Evolutionary conservation across 2,329 filamentous ascomycete genomes (phyloP).

Genomic region (Chalaropsis ovoidea): DNA sequence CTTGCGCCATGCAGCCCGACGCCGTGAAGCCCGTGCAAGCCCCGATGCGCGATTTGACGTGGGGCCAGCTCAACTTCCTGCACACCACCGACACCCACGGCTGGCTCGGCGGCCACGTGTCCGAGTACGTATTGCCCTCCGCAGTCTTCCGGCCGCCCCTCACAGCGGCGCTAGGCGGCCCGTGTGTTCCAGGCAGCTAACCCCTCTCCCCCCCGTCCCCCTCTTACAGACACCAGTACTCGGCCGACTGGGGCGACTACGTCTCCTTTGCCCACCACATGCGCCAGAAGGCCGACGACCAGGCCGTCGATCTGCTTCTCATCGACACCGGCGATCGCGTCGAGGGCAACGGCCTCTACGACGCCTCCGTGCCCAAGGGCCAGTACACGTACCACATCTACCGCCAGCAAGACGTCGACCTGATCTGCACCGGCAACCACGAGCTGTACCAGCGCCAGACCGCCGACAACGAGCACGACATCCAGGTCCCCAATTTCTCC

Average conservation of each 20-base stretch:
- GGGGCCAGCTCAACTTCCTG: constrained; percentile 95
- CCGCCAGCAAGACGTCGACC: constrained; percentile 68
- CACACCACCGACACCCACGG: constrained; percentile 94
- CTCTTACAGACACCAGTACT: constrained; percentile 65
- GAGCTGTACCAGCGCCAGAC: constrained; percentile 80
- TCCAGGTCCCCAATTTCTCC: constrained; percentile 73
- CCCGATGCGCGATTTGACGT: constrained; percentile 72
- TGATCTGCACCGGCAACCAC: constrained; percentile 85
- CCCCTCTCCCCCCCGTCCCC: neutral
- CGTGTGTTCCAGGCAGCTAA: constrained; percentile 1
- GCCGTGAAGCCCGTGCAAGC: constrained; percentile 68
- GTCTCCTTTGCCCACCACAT: constrained; percentile 83
- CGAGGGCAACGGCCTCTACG: constrained; percentile 91
- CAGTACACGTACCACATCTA: constrained; percentile 82
- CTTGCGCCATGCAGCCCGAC: constrained; percentile 58
- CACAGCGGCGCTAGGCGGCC: too few species aligned
- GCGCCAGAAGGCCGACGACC: constrained; percentile 63
- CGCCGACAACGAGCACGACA: constrained; percentile 64
- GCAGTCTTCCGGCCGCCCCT: too few species aligned
- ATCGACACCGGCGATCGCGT: constrained; percentile 89
- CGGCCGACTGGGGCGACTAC: constrained; percentile 96
- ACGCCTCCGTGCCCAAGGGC: constrained; percentile 78
- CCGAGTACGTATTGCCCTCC: constrained; percentile 52
- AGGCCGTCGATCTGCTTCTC: constrained; percentile 78
- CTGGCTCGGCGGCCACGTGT: constrained; percentile 86